Evolutionary conservation across 2,329 filamentous ascomycete species (phyloP).

Genomic region (Sarocladium oryzae): DNA sequence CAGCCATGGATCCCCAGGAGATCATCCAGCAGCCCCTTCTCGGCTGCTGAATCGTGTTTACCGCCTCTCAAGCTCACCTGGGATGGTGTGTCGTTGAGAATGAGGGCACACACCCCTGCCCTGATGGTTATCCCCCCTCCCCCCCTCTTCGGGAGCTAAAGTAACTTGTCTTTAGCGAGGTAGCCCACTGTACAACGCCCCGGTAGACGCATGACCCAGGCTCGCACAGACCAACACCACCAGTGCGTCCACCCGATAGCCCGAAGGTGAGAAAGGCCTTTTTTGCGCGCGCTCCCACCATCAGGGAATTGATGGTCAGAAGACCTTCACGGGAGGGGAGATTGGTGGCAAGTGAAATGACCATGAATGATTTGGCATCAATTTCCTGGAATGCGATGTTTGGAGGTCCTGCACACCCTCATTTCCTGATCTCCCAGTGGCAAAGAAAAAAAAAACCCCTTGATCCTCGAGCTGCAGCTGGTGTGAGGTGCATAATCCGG

Average conservation of each 20-base stretch:
- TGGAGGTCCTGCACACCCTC: neutral
- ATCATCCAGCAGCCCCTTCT: no score
- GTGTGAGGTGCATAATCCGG: neutral
- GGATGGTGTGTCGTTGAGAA: constrained; percentile 8
- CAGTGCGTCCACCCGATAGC: constrained; percentile 1
- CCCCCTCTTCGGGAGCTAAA: constrained; percentile 2
- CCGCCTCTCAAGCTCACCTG: neutral
- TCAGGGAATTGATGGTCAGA: neutral
- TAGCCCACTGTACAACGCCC: neutral
- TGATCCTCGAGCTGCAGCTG: neutral
- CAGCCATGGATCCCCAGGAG: no score
- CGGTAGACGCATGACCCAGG: neutral
- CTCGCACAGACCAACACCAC: constrained; percentile 1
- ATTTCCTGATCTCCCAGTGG: no score
- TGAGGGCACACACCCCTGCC: constrained; percentile 2
- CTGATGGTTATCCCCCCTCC: neutral
- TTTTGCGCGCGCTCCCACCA: neutral
- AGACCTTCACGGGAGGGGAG: neutral
- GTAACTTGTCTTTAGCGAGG: constrained; percentile 5
- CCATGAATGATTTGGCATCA: neutral
- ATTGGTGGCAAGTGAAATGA: neutral
- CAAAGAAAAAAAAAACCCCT: neutral
- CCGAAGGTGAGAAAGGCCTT: neutral
- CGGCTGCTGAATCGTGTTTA: neutral
- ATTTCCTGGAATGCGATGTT: neutral